Conservation (phyloP, 164 flowering plant genomes). For the Macadamia tetraphylla region DNA sequence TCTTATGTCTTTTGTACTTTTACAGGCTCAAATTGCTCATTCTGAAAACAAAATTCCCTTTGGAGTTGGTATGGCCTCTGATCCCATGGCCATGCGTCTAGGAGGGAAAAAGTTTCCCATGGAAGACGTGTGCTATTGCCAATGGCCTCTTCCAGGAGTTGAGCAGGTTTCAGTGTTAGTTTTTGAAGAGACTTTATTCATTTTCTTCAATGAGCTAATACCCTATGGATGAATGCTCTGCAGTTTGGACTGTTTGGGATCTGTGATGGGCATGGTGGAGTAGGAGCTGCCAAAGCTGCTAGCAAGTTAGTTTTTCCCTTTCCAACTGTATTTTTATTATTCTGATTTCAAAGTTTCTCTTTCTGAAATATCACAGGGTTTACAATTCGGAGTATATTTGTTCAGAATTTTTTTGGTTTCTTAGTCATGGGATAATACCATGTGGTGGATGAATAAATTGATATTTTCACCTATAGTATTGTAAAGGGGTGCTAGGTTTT, state of each 20-base stretch:
- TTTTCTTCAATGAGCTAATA: slow-evolving; percentile 2
- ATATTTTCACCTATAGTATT: background rate
- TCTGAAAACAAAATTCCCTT: slow-evolving; percentile 46
- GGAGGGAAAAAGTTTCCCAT: slow-evolving; percentile 90
- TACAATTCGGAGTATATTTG: background rate
- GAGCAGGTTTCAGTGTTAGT: slow-evolving; percentile 51
- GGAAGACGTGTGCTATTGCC: slow-evolving; percentile 92
- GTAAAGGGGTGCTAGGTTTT: background rate
- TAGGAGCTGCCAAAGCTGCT: slow-evolving; percentile 77
- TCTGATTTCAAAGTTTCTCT: background rate
- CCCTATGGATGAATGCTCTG: slow-evolving; percentile 14
- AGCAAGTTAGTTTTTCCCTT: slow-evolving; percentile 57
- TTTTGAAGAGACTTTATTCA: background rate
- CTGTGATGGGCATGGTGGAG: slow-evolving; percentile 99
- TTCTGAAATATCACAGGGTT: background rate
- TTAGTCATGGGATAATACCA: background rate
- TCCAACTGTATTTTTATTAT: slow-evolving; percentile 4
- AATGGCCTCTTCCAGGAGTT: slow-evolving; percentile 85
- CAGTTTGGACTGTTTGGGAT: slow-evolving; percentile 97
- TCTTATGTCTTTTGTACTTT: background rate
- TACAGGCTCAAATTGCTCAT: slow-evolving; percentile 65
- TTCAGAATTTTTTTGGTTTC: background rate
- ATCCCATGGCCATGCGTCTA: slow-evolving; percentile 89
- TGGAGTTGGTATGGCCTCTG: slow-evolving; percentile 87
- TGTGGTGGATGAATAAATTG: slow-evolving; percentile 2